Evolutionary conservation across 805 yeast species (phyloP), one percentile per base, ranked within the genome.

Genomic region (Metschnikowia shivogae): DNA sequence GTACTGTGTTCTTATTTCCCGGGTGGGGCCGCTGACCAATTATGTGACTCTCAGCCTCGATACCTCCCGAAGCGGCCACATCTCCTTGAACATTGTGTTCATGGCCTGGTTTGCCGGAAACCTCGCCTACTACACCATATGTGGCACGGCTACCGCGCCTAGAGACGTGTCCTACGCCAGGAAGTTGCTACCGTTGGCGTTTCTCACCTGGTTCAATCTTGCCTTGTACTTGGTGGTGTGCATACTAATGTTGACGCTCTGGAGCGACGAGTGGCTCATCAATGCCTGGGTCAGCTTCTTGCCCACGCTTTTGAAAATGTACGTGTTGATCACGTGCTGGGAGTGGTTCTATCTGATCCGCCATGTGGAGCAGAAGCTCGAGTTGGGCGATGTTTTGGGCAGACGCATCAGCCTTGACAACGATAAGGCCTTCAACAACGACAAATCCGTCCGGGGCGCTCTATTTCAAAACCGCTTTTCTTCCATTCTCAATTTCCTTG

Each of bases 331-430:
- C 1, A 67, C 78, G 20, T 70, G 80, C 1, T 82, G 86, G 84
- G 88, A 83, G 61, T 80, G 88, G 84, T 61, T 81, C 8, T 76
- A 69, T 54, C 73, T 79, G 36, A 78, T 81, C 34, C 74, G 77
- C 49, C 56, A 68, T 13, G 57, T 77, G 35, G 83, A 80, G 49
- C 68, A 72, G 48, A 61, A 71, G 28, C 60, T 67, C 26, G 88
- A 83, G 49, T 64, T 73, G 39, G 65, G 67, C 50, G 84, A 84
- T 0, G 77, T 84, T 8, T 70, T 84, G 37, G 90, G 90, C 0
- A 69, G 89, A 48, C 70, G 77, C 48, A 62, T 72, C 41, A 74
- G 81, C 28, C 64, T 69, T 39, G 81, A 77, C 39, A 79, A 76
- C 45, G 61, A 57, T 29, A 40, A 48, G 48, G 50, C 46, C 34